Conservation (phyloP, 202 grass and related monocot genomes). For the Bolboschoenoplectus hybrid region DNA sequence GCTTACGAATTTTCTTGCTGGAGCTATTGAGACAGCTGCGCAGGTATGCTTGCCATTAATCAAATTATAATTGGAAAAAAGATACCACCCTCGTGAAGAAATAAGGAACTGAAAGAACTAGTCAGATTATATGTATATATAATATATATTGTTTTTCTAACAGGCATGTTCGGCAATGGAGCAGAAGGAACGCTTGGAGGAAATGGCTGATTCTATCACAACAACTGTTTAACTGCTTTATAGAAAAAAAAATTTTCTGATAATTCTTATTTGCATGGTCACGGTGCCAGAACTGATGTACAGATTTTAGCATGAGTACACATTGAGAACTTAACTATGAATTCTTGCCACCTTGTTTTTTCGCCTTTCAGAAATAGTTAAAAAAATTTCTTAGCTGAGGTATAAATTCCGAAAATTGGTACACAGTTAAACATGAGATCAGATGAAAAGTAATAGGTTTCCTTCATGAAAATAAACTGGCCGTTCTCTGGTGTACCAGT, state of each 20-base stretch:
- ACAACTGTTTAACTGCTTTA: background rate
- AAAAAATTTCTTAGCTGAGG: background rate
- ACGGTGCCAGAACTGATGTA: background rate
- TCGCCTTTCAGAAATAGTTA: background rate
- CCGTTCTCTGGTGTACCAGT: background rate
- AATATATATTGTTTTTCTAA: slow-evolving; percentile 7
- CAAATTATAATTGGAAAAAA: slow-evolving; percentile 27
- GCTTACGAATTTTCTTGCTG: slow-evolving; percentile 75
- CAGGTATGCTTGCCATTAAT: slow-evolving; percentile 50
- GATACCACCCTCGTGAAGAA: background rate
- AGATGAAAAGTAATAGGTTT: background rate
- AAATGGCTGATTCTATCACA: slow-evolving; percentile 62
- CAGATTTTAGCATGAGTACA: slow-evolving; percentile 2
- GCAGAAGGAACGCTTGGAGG: slow-evolving; percentile 91
- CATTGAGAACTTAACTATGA: background rate
- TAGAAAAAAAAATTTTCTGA: background rate
- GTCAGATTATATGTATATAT: background rate
- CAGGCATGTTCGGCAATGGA: slow-evolving; percentile 79
- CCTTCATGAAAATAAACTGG: background rate
- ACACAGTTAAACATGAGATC: too few species aligned
- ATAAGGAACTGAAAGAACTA: background rate
- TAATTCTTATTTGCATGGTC: background rate
- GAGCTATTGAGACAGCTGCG: slow-evolving; percentile 79
- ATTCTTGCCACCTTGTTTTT: background rate
- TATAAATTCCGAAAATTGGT: background rate